Percentiles rank a stretch among this genome's conserved stretches.
These are phyloP conservation scores for Agaricus subrufescens DNA, from an alignment of 768 basidiomycete genomes.

Conservation along the genomic window DNA sequence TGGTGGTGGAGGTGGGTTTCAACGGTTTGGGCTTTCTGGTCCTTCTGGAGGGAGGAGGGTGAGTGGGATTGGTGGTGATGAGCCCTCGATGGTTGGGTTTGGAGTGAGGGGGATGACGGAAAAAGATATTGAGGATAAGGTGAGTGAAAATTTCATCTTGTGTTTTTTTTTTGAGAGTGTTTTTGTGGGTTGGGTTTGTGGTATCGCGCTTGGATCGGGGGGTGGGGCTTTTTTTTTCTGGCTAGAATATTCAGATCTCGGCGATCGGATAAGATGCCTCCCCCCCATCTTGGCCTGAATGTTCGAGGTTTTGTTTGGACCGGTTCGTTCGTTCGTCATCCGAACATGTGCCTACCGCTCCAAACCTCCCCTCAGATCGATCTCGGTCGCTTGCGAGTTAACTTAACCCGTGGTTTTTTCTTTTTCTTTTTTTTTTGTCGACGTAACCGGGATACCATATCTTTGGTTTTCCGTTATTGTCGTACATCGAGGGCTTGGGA, in stretches of 20 bases:
- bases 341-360: too few relatives aligned
- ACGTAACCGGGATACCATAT: background rate
- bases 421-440: background rate
- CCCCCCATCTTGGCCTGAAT: too few relatives aligned
- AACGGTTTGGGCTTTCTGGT: conserved; percentile 32
- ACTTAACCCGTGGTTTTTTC: background rate
- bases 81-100: conserved; percentile 22
- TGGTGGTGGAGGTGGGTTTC: conserved; percentile 25
- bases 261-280: too few relatives aligned
- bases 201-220: background rate
- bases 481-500: too few relatives aligned
- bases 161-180: background rate
- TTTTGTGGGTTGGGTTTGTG: background rate
- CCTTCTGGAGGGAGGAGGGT: conserved; percentile 25
- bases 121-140: conserved; percentile 72
- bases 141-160: conserved; percentile 17
- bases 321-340: too few relatives aligned
- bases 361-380: too few relatives aligned
- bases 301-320: too few relatives aligned
- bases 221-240: too few relatives aligned
- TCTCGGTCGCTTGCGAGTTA: too few relatives aligned
- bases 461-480: too few relatives aligned
- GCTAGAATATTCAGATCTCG: too few relatives aligned
- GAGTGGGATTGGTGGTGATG: conserved; percentile 24
- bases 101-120: conserved; percentile 47